A percentile compares a stretch with the other conserved stretches of the same genome.
phyloP scores from a whole-genome alignment of 352 stramenopile species.

The Pythium monospermum region DNA sequence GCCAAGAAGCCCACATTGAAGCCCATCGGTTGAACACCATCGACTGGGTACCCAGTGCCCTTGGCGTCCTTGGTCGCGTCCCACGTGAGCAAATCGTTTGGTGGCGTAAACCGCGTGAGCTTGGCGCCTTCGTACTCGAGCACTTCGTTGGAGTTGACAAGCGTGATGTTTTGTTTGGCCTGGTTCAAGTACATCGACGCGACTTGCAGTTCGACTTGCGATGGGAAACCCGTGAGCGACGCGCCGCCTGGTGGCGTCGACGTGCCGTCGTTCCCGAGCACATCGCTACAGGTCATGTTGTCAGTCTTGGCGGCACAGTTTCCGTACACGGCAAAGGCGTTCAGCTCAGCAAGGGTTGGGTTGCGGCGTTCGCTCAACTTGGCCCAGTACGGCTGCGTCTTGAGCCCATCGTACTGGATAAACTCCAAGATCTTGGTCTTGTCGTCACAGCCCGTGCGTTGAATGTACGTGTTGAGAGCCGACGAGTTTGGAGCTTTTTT shows the following conservation, averaged over 20 bases:
- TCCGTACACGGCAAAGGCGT: conserved; percentile 40
- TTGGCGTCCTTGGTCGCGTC: conserved; percentile 20
- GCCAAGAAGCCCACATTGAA: conserved; percentile 52
- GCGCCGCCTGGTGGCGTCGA: conserved; percentile 38
- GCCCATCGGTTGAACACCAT: conserved; percentile 44
- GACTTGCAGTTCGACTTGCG: conserved; percentile 29
- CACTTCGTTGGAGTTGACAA: conserved; percentile 33
- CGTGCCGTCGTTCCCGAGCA: conserved; percentile 50
- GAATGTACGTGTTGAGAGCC: conserved; percentile 33
- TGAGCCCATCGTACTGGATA: conserved; percentile 44
- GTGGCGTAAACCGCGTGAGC: conserved; percentile 47
- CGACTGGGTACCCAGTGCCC: conserved; percentile 41
- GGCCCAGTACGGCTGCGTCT: conserved; percentile 32
- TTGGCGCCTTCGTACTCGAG: conserved; percentile 37
- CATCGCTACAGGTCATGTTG: conserved; percentile 56
- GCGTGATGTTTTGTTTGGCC: conserved; percentile 53
- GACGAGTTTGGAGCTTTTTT: conserved; percentile 20
- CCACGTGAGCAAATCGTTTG: conserved; percentile 27
- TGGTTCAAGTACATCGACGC: conserved; percentile 50
- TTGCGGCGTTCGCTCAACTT: conserved; percentile 37
- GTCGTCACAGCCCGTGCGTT: conserved; percentile 49
- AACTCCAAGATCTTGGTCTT: conserved; percentile 51
- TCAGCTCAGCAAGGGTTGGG: conserved; percentile 43
- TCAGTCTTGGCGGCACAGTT: conserved; percentile 38
- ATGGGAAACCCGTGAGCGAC: conserved; percentile 41